Conservation (phyloP, 2,329 filamentous ascomycete species). For the Aureobasidium sp. region DNA sequence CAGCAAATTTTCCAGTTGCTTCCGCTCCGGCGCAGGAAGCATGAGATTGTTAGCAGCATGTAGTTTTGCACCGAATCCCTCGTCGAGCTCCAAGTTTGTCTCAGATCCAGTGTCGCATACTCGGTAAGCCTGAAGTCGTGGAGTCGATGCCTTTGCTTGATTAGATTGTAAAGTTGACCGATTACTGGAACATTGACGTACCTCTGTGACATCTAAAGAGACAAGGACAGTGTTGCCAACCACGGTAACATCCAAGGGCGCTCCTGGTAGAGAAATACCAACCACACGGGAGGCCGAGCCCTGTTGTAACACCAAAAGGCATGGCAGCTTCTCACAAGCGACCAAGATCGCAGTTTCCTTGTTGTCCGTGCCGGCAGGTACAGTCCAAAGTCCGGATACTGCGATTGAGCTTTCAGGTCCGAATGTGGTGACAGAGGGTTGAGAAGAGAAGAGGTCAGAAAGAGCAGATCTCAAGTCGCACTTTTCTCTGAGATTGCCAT, state of each 20-base stretch:
- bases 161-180: background rate
- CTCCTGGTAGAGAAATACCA: slow-evolving; percentile 22
- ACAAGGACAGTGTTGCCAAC: slow-evolving; percentile 20
- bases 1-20: slow-evolving; percentile 38
- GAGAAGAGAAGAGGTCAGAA: slow-evolving; percentile 12
- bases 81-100: slow-evolving; percentile 3
- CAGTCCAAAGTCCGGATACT: slow-evolving; percentile 47
- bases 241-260: slow-evolving; percentile 56
- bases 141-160: background rate
- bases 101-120: background rate
- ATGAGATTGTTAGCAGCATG: slow-evolving; percentile 17
- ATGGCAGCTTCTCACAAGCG: slow-evolving; percentile 45
- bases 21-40: slow-evolving; percentile 27
- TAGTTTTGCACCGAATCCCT: slow-evolving; percentile 15
- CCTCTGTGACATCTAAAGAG: slow-evolving; percentile 9
- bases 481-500: slow-evolving; percentile 47
- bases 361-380: slow-evolving; percentile 15
- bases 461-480: slow-evolving; percentile 39
- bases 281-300: background rate
- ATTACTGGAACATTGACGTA: background rate
- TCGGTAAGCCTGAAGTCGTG: slow-evolving; percentile 8
- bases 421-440: slow-evolving; percentile 14
- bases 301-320: slow-evolving; percentile 54
- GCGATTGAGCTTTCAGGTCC: slow-evolving; percentile 26
- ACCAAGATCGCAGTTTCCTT: slow-evolving; percentile 29